Evolutionary conservation across 306 rosid genomes (phyloP), one percentile per base, ranked within the genome.

Genomic region (Mimosa bimucronata): DNA sequence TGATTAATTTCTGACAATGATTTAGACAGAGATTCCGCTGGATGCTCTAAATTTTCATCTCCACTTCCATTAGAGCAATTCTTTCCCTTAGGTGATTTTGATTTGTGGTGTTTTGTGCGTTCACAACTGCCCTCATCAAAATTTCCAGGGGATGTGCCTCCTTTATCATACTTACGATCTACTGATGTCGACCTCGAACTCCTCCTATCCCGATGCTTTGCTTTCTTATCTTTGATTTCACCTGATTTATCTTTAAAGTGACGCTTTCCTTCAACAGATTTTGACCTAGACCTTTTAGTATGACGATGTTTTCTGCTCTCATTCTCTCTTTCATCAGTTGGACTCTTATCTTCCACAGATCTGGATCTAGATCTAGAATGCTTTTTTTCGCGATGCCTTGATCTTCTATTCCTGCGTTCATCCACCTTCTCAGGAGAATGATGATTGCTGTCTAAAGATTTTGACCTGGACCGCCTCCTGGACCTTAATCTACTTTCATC

Each of bases 291-390:
- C 64, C 79, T 85, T 82, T 87, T 92, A 81, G 78, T 73, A 73
- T 85, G 88, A 81, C n/a, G 84, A 77, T 69, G 87, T 74, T 85
- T 86, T 86, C 83, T 89, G 12, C 50, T 76, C 72, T 71, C 84
- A 21, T 82, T 80, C 71, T 81, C 83, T 83, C 84, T 91, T 61
- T 55, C 82, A 75, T 80, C 80, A 77, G 89, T 55, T 77, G 50
- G 88, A 60, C 53, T 89, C 84, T 82, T 87, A 57, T 81, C 77
- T 79, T 91, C 99, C 66, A 69, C 64, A 76, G 98, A 95, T 78
- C 81, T 91, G 58, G 99, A 95, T 78, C 81, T 91, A 65, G 99
- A 95, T 78, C 97, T 89, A n/a, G 94, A 90, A 72, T 41, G 88
- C 84, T 93, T 95, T 89, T 89, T 89, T 65, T 77, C 83, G 80